Evolutionary conservation across 2,329 filamentous ascomycete genomes (phyloP).

Genomic region (Waltergamsia citrina): DNA sequence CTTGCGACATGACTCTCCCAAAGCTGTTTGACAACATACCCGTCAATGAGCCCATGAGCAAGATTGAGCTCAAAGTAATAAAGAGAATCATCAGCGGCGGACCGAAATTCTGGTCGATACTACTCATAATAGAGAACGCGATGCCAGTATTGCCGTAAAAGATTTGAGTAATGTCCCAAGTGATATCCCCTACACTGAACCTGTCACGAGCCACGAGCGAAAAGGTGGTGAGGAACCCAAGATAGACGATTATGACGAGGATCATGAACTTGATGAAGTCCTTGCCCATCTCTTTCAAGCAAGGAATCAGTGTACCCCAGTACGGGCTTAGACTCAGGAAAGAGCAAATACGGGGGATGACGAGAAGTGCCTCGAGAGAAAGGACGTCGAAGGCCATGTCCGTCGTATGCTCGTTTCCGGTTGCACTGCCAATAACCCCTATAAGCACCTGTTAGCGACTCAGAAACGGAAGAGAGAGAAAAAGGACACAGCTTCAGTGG

Average conservation of each 20-base stretch:
- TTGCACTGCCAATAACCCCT: constrained; percentile 28
- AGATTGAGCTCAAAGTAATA: constrained; percentile 66
- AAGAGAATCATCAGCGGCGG: constrained; percentile 62
- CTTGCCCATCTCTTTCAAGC: constrained; percentile 88
- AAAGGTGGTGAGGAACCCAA: constrained; percentile 84
- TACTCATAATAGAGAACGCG: constrained; percentile 59
- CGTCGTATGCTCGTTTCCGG: constrained; percentile 51
- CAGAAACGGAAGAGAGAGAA: constrained; percentile 6
- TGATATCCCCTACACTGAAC: constrained; percentile 59
- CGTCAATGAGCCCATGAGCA: constrained; percentile 69
- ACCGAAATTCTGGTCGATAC: constrained; percentile 50
- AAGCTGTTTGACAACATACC: constrained; percentile 72
- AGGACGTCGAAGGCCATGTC: constrained; percentile 80
- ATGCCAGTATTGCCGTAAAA: constrained; percentile 71
- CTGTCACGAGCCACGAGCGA: constrained; percentile 61
- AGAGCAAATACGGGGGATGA: constrained; percentile 82
- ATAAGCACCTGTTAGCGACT: neutral
- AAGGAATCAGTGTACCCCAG: constrained; percentile 82
- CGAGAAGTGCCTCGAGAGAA: constrained; percentile 77
- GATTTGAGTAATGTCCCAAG: constrained; percentile 68
- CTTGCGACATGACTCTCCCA: constrained; percentile 51
- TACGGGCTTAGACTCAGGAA: constrained; percentile 81
- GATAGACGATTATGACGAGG: constrained; percentile 70
- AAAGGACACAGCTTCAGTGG: neutral
- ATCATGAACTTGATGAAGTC: constrained; percentile 83